phyloP scores from a whole-genome alignment of 208 protist genomes.

The Giardia duodenalis region DNA sequence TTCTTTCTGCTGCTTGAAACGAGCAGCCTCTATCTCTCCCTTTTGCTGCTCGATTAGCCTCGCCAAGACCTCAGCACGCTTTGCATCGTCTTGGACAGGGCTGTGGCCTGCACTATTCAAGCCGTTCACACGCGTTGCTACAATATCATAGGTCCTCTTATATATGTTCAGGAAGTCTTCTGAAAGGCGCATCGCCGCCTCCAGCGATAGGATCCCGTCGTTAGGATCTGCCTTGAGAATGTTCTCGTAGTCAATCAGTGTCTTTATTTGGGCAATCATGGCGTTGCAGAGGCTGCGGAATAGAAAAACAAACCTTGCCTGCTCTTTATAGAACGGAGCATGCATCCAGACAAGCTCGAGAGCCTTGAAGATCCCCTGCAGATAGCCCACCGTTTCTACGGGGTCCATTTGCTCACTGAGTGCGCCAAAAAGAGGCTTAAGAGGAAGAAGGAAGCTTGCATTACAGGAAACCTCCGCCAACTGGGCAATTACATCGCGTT shows the following conservation, averaged over 20 bases:
- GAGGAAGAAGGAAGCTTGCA: conserved; percentile 25
- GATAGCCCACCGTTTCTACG: background rate
- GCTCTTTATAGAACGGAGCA: conserved; percentile 28
- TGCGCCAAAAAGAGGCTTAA: background rate
- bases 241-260: background rate
- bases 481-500: background rate
- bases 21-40: background rate
- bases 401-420: background rate
- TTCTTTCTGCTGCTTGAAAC: background rate
- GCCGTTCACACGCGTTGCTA: background rate
- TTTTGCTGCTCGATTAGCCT: background rate
- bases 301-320: conserved; percentile 1
- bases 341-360: conserved; percentile 25
- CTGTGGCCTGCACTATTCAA: background rate
- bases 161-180: background rate
- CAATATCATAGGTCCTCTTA: background rate
- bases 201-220: background rate
- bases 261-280: conserved; percentile 24
- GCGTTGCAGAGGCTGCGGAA: conserved; percentile 32
- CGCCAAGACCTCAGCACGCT: background rate
- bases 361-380: background rate
- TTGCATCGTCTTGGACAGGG: background rate
- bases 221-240: background rate
- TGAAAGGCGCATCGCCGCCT: background rate
- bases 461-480: conserved; percentile 20